Conservation (phyloP, 2,329 filamentous ascomycete species). For the Pseudogymnoascus sp. region DNA sequence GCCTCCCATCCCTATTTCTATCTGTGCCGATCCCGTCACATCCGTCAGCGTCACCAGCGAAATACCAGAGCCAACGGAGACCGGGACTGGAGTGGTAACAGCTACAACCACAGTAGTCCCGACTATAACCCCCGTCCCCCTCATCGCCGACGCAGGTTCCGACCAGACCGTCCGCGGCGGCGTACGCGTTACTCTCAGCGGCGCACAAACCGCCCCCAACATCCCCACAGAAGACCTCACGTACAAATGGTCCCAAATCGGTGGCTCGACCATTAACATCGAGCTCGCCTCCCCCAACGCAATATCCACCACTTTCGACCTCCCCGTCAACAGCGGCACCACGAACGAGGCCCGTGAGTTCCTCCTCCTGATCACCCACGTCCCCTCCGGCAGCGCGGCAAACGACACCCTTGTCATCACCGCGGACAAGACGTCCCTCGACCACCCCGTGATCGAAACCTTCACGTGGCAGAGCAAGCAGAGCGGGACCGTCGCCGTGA, state of each 20-base stretch:
- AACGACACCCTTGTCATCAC: constrained; percentile 11
- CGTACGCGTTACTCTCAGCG: neutral
- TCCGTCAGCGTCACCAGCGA: neutral
- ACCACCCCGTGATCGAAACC: constrained; percentile 11
- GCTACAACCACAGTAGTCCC: neutral
- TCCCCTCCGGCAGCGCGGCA: neutral
- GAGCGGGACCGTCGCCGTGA: constrained; percentile 18
- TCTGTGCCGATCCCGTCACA: neutral
- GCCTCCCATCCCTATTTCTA: neutral
- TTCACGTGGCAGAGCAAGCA: constrained; percentile 16
- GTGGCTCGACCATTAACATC: neutral
- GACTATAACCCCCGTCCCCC: neutral
- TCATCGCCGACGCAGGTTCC: neutral
- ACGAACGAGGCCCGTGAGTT: neutral
- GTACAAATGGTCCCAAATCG: constrained; percentile 7
- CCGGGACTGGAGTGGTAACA: neutral
- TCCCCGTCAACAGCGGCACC: neutral
- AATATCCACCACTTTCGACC: constrained; percentile 11
- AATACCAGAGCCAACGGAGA: neutral
- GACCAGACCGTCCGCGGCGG: constrained; percentile 11
- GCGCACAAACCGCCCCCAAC: neutral
- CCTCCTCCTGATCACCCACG: constrained; percentile 11
- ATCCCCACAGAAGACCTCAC: neutral
- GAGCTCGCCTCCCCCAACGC: neutral
- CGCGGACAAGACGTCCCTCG: neutral